phyloP scores from a whole-genome alignment of 108 stramenopile species.

The Nannochloropsis salina region DNA sequence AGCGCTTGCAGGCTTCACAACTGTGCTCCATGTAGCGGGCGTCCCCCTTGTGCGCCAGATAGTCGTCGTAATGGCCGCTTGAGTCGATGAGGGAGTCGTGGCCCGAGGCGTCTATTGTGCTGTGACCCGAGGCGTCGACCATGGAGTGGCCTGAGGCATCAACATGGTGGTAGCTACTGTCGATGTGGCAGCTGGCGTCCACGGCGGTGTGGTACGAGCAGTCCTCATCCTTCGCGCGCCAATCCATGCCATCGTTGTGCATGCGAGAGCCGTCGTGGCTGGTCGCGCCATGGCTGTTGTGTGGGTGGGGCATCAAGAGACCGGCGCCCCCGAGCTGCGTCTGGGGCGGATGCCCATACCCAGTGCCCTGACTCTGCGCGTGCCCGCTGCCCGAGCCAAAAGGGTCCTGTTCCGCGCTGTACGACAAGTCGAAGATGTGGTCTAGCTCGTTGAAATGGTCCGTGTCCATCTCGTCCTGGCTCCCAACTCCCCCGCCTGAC shows the following conservation, averaged over 20 bases:
- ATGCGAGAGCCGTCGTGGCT: not conserved
- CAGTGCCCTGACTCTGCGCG: not conserved
- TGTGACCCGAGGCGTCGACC: not conserved
- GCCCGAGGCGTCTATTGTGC: not conserved
- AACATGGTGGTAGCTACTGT: conserved; percentile 3
- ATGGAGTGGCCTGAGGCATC: conserved; percentile 9
- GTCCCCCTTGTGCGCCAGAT: not conserved
- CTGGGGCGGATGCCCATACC: not conserved
- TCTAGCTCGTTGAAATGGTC: conserved; percentile 20
- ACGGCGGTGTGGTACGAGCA: not conserved
- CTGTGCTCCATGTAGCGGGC: conserved; percentile 5
- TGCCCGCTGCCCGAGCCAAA: not conserved
- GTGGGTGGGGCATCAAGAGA: not conserved
- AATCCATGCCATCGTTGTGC: not conserved
- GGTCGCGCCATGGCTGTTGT: not conserved
- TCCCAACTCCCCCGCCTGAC: not conserved
- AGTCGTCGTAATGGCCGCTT: conserved; percentile 17
- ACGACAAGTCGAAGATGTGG: not conserved
- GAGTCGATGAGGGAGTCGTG: not conserved
- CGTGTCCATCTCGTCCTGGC: conserved; percentile 5
- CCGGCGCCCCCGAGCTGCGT: not conserved
- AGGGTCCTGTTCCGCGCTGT: not conserved
- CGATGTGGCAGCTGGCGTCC: not conserved
- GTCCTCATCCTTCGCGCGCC: conserved; percentile 3
- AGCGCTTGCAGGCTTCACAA: conserved; percentile 16